Evolutionary conservation across 2,329 filamentous ascomycete genomes (phyloP), one percentile per base, ranked within the genome.

Genomic region (Hymenoscyphus fraxineus): DNA sequence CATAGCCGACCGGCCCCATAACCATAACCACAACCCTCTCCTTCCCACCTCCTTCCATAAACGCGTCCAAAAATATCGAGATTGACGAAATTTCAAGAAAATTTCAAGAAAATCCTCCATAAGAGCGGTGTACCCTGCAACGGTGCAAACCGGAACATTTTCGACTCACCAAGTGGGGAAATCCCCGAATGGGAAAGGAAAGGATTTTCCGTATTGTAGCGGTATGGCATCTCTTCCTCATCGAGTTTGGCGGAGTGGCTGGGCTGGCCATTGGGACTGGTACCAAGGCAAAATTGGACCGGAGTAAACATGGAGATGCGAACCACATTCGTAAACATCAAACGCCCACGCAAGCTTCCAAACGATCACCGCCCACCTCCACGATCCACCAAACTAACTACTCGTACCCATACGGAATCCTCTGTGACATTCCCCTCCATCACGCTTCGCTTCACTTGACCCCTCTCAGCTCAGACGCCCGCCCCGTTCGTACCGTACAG

Each of bases 41-140:
- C 15, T 3, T 10, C 44, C 13, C 13, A 7, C 6, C 1, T 2
- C 44, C 6, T 51, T 15, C 44, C 44, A 51, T 16, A 51, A 59
- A 16, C 57, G 57, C 57, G 57, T 59, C 32, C 13, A 7, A 35
- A 35, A 35, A 6, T 35, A 27, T 27, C 27, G 27, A 27, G 27
- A 27, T 27, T 27, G 27, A 27, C 27, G n/a, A 51, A 27, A n/a
- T 51, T 27, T 13, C 44, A 27, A 4, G 9, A 22, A 22, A 27
- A 27, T 27, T 27, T 27, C 27, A 27, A 27, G 27, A 27, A 27
- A 27, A 27, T 27, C 27, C 27, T 27, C 27, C 27, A 1, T 3
- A 27, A 58, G 31, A 67, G 68, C 66, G 66, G 68, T 70, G 68
- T 66, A 70, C 68, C 66, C 59, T 67, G 62, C 61, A n/a, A 44